These are phyloP conservation scores for Penicillium egyptiacum DNA, from an alignment of 495 filamentous ascomycete genomes.

Conservation along the genomic window DNA sequence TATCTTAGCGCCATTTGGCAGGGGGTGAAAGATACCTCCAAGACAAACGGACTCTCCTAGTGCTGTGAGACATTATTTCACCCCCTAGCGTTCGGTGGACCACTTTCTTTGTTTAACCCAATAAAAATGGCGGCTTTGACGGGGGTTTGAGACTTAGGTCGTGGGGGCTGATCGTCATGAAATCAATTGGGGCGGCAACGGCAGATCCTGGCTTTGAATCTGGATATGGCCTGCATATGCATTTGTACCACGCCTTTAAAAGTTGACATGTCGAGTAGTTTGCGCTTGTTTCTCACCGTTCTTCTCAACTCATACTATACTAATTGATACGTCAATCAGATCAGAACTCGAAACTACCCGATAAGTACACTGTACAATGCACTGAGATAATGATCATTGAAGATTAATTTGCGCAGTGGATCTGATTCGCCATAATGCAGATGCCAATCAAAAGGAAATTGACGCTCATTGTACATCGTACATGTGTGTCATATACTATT, in stretches of 20 bases:
- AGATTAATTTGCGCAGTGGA: conserved; percentile 12
- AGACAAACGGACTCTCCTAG: conserved; percentile 16
- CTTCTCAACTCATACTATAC: background rate
- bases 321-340: too few species aligned
- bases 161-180: conserved; percentile 23
- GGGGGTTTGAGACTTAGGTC: conserved; percentile 20
- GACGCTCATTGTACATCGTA: background rate
- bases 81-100: conserved; percentile 27
- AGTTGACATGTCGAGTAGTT: conserved; percentile 4
- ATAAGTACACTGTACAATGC: background rate
- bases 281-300: conserved; percentile 1
- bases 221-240: conserved; percentile 6
- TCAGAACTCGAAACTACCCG: background rate
- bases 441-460: conserved; percentile 7
- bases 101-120: conserved; percentile 14
- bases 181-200: conserved; percentile 26
- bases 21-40: conserved; percentile 7
- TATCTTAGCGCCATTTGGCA: conserved; percentile 23
- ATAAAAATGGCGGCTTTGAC: conserved; percentile 16
- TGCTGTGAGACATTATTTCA: conserved; percentile 22
- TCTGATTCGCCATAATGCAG: conserved; percentile 22
- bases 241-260: conserved; percentile 1
- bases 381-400: conserved; percentile 12
- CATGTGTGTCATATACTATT: too few species aligned
- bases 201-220: conserved; percentile 19